These are phyloP conservation scores for Agastache rugosa DNA, from an alignment of 257 asterid species.

Conservation along the genomic window DNA sequence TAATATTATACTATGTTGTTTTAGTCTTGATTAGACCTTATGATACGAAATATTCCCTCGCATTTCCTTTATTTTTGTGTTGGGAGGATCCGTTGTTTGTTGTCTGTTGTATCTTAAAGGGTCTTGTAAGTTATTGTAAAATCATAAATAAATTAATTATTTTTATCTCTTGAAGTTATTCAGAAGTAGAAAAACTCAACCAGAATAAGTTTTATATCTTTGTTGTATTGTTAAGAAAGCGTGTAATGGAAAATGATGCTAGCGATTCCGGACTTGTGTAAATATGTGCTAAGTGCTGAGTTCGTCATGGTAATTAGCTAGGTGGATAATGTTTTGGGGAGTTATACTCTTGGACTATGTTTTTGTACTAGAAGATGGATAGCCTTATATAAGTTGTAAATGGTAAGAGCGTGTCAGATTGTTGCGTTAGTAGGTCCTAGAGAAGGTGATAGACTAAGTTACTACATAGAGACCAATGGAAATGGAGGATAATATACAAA, in stretches of 20 bases:
- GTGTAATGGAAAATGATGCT: slow-evolving; percentile 5
- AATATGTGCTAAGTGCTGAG: background rate
- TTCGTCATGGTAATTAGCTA: slow-evolving; percentile 21
- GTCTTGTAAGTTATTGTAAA: slow-evolving; percentile 12
- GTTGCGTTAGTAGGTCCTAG: slow-evolving; percentile 5
- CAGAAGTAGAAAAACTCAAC: background rate
- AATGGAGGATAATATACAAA: background rate
- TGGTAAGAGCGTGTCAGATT: background rate
- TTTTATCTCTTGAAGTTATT: slow-evolving; percentile 6
- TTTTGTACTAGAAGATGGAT: background rate
- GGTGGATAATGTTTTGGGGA: slow-evolving; percentile 23
- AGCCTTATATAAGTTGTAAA: background rate
- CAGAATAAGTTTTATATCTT: background rate
- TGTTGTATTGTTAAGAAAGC: background rate
- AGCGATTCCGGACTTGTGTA: slow-evolving; percentile 1
- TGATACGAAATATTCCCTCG: background rate
- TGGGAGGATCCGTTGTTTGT: background rate
- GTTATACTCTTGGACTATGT: background rate
- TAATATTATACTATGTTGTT: background rate
- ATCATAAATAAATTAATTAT: background rate
- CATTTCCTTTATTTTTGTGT: background rate
- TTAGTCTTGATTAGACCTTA: background rate
- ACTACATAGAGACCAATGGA: background rate
- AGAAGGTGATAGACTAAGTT: background rate
- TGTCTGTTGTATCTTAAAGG: slow-evolving; percentile 22